Conservation (phyloP, 768 basidiomycete species). For the Suillus fuscotomentosus region DNA sequence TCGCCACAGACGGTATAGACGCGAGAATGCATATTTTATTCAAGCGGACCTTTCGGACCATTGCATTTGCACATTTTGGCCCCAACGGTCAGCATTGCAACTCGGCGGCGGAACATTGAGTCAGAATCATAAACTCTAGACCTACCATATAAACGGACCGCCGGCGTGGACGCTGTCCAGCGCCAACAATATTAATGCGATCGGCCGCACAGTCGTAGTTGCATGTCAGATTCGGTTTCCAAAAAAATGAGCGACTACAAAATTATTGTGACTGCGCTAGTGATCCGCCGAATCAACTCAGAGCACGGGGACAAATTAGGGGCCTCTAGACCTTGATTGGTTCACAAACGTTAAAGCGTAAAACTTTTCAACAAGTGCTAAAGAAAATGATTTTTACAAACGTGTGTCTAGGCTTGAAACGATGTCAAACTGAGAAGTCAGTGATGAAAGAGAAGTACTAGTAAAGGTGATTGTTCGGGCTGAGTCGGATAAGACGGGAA, state of each 20-base stretch:
- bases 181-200: neutral
- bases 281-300: neutral
- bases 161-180: neutral
- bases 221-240: neutral
- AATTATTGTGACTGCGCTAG: neutral
- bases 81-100: neutral
- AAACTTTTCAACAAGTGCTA: neutral
- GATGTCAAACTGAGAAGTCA: neutral
- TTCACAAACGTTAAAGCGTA: neutral
- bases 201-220: neutral
- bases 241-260: neutral
- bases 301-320: neutral
- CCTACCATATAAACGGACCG: neutral
- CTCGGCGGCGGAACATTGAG: neutral
- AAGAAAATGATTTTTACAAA: neutral
- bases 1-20: neutral
- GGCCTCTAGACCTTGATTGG: neutral
- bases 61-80: no score
- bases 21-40: neutral
- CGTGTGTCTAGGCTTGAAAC: neutral
- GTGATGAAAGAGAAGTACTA: slow-evolving; percentile 1
- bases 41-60: neutral
- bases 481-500: neutral
- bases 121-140: neutral
- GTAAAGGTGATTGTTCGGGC: neutral